phyloP scores from a whole-genome alignment of 2,329 filamentous ascomycete species.

The Aspergillus cejpii region DNA sequence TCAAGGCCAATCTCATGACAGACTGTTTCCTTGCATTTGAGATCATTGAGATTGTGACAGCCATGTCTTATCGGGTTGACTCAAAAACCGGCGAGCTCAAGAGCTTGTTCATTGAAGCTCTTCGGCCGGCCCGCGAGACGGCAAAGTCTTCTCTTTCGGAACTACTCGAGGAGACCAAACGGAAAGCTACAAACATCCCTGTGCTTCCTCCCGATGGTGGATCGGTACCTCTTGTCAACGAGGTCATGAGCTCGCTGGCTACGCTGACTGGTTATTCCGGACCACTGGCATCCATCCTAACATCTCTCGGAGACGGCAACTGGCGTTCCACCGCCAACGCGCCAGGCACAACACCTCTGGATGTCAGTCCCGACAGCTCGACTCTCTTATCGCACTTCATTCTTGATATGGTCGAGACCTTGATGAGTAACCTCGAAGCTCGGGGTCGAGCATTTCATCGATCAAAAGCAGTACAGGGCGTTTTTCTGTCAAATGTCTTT shows the following conservation, averaged over 20 bases:
- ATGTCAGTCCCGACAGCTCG: constrained; percentile 80
- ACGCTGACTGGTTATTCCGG: constrained; percentile 80
- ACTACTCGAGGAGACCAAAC: constrained; percentile 74
- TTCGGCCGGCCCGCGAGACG: constrained; percentile 86
- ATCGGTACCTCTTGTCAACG: constrained; percentile 67
- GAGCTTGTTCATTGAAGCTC: constrained; percentile 68
- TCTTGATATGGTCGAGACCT: constrained; percentile 74
- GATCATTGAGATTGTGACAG: constrained; percentile 81
- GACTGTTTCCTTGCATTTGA: constrained; percentile 96
- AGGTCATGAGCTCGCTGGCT: constrained; percentile 80
- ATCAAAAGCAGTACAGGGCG: constrained; percentile 69
- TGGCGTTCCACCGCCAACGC: constrained; percentile 64
- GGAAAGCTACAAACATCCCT: constrained; percentile 59
- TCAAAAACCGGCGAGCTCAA: constrained; percentile 80
- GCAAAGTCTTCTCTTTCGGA: constrained; percentile 79
- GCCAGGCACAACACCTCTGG: constrained; percentile 66
- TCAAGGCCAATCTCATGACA: constrained; percentile 75
- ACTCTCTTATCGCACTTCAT: constrained; percentile 88
- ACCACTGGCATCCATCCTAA: constrained; percentile 81
- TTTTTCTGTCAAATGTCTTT: constrained; percentile 86
- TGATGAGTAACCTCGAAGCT: constrained; percentile 67
- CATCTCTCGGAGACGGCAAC: constrained; percentile 85
- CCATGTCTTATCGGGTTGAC: constrained; percentile 71
- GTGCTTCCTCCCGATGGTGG: constrained; percentile 71
- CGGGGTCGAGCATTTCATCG: constrained; percentile 69